Base-by-base conservation (phyloP, 148 eudicot genomes). In the Amaranthus cruentus region DNA sequence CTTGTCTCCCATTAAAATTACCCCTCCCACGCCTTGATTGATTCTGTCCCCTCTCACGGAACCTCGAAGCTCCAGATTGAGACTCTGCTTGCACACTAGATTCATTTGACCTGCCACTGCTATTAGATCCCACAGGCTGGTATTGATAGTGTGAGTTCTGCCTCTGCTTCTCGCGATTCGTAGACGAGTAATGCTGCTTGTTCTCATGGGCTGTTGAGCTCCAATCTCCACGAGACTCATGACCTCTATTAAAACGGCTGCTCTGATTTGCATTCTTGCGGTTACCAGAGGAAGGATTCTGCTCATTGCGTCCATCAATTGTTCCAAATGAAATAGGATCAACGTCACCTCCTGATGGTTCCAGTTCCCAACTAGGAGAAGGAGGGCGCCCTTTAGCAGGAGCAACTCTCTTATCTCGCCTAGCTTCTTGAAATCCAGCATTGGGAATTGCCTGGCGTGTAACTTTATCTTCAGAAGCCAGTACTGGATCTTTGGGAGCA, bases 101-200 rank as follows among this genome's bases (percentile, higher is more conserved):
- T 65, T 82, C 85, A 73, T 71, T 84, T 7, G 84, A 68, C 65
- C 81, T 89, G 73, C 61, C 63, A 66, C 63, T 80, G 78, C 67
- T 77, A 65, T 79, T 80, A 50, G 87, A 79, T 61, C 90, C 89
- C 69, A 90, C 87, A 15, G 96, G 94, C 78, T 90, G 99, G 88
- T 92, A 92, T 71, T 88, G 96, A 43, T 77, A 87, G 53, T 87
- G 96, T 38, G 84, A 75, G 78, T 81, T 87, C 69, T 86, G 90
- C 78, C 87, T 81, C 66, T 81, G 92, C 66, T 87, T 88, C 58
- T 87, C 99, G 47, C 84, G 80, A 70, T 81, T 81, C 48, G 68
- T 76, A 78, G 83, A 79, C 12, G 71, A 75, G 77, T 78, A 59
- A 44, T 81, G 83, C 62, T 80, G 91, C 80, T 81, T 83, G 74